These are phyloP conservation scores for Nakaseomyces glabratus DNA, from an alignment of 1,139 yeast species.

Conservation along the genomic window DNA sequence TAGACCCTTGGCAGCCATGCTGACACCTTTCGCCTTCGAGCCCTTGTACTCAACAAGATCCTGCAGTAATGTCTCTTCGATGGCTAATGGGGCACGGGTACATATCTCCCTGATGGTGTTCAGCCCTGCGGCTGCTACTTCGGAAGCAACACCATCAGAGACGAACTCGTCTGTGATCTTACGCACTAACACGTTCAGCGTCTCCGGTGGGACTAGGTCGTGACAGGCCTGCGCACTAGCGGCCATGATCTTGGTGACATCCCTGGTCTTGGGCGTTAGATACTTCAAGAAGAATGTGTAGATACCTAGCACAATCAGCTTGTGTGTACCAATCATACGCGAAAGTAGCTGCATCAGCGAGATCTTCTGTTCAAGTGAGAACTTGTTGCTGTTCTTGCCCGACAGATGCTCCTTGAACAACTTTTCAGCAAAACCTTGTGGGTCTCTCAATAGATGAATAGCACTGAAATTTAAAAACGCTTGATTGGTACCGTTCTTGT, in stretches of 20 bases:
- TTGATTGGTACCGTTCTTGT: slow-evolving; percentile 42
- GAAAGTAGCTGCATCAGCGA: slow-evolving; percentile 80
- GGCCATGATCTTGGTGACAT: slow-evolving; percentile 94
- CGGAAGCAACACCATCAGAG: slow-evolving; percentile 95
- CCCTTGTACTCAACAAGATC: slow-evolving; percentile 87
- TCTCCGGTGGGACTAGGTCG: slow-evolving; percentile 94
- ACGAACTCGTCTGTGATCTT: slow-evolving; percentile 96
- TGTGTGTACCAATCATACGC: slow-evolving; percentile 87
- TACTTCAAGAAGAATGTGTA: slow-evolving; percentile 83
- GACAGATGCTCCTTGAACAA: slow-evolving; percentile 65
- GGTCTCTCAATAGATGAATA: slow-evolving; percentile 85
- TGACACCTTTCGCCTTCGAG: slow-evolving; percentile 86
- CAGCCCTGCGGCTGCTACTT: slow-evolving; percentile 95
- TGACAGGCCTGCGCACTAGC: slow-evolving; percentile 96
- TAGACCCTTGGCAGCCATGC: slow-evolving; percentile 90
- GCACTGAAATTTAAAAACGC: slow-evolving; percentile 87
- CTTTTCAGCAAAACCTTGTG: slow-evolving; percentile 93
- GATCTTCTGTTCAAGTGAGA: slow-evolving; percentile 81
- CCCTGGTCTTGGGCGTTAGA: slow-evolving; percentile 85
- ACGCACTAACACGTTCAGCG: slow-evolving; percentile 65
- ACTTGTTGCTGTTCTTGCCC: slow-evolving; percentile 54
- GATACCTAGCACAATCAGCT: slow-evolving; percentile 78
- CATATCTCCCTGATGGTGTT: slow-evolving; percentile 90
- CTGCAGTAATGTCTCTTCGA: slow-evolving; percentile 75
- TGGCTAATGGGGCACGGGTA: slow-evolving; percentile 88